Percentiles rank a stretch among this genome's conserved stretches.
Conservation (phyloP, 225 moss, liverwort and hornwort species). For the Polytrichum formosum region DNA sequence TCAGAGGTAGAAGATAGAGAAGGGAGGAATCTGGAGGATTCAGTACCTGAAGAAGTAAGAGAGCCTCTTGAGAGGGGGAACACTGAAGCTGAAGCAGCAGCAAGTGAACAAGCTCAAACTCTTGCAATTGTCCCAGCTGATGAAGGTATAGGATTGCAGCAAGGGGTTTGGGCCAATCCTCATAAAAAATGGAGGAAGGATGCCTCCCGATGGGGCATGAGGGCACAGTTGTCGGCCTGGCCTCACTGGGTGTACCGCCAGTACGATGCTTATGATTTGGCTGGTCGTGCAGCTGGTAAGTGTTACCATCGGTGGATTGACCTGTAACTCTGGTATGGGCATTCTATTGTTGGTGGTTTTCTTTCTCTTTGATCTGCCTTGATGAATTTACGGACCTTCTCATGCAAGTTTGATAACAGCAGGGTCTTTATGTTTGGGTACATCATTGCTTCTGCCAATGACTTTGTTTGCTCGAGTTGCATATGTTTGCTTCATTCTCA, state of each 20-base stretch:
- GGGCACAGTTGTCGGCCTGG: conserved; percentile 78
- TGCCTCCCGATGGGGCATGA: conserved; percentile 62
- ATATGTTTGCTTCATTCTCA: too few species aligned
- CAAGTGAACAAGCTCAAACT: conserved; percentile 8
- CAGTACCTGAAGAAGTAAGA: conserved; percentile 7
- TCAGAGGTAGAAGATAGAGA: conserved; percentile 11
- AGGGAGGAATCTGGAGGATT: conserved; percentile 8
- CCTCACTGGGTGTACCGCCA: conserved; percentile 99
- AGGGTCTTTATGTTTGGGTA: neutral
- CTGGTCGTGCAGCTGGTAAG: conserved; percentile 91
- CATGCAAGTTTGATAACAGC: too few species aligned
- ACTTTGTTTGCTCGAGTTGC: too few species aligned
- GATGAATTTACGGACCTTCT: too few species aligned
- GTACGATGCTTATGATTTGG: conserved; percentile 82
- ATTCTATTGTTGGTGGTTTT: neutral
- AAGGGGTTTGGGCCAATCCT: conserved; percentile 65
- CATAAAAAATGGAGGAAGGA: conserved; percentile 79
- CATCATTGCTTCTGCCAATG: neutral
- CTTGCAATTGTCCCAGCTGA: conserved; percentile 14
- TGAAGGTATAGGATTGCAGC: conserved; percentile 29
- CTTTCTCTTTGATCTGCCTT: too few species aligned
- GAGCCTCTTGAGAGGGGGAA: conserved; percentile 3
- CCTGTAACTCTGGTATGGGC: too few species aligned
- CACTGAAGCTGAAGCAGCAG: conserved; percentile 15
- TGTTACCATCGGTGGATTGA: neutral